Evolutionary conservation across 2,329 filamentous ascomycete species (phyloP).

Genomic region (Fusarium metavorans): DNA sequence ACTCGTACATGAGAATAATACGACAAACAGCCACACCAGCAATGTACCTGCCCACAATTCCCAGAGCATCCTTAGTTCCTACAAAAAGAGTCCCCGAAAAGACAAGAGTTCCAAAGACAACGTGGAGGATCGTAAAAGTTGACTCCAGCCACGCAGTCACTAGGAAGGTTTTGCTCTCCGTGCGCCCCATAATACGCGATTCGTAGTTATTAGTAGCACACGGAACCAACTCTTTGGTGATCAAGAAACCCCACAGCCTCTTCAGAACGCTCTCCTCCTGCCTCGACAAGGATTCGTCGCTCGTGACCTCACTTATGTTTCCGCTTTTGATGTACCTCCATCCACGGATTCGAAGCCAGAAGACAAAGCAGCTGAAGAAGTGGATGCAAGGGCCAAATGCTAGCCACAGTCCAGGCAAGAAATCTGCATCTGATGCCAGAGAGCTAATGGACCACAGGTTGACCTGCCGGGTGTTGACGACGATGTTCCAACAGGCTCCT

Average conservation of each 20-base stretch:
- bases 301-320: too few relatives aligned
- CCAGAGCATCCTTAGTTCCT: constrained; percentile 8
- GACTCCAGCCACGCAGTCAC: constrained; percentile 8
- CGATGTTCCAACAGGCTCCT: neutral
- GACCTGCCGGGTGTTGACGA: constrained; percentile 3
- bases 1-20: constrained; percentile 16
- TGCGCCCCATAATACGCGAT: neutral
- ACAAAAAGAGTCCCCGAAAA: constrained; percentile 12
- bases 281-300: too few relatives aligned
- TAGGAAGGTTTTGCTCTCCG: neutral
- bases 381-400: neutral
- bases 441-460: neutral
- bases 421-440: constrained; percentile 4
- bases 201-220: neutral
- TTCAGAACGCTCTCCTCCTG: too few relatives aligned
- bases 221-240: neutral
- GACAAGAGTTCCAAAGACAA: constrained; percentile 12
- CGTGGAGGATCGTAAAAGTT: constrained; percentile 6
- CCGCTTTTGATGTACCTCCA: neutral
- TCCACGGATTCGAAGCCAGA: constrained; percentile 7
- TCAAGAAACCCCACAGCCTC: neutral
- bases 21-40: constrained; percentile 3
- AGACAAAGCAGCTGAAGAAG: neutral
- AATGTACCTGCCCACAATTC: constrained; percentile 13
- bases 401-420: constrained; percentile 2